Base-by-base conservation (phyloP, 1,139 yeast genomes). In the Yamadazyma triangularis region DNA sequence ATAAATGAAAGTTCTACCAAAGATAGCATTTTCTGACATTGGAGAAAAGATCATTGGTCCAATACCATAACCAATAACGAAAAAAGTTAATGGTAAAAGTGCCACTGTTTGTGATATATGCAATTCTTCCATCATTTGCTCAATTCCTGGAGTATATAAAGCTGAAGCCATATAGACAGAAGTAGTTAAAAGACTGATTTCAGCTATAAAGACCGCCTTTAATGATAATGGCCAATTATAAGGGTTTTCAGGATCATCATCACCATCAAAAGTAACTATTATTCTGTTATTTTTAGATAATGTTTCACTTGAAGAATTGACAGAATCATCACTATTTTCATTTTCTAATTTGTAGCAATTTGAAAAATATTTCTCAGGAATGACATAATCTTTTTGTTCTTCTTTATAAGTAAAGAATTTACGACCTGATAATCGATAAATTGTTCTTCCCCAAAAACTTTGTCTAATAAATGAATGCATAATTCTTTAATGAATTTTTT, bases 41-140 rank as follows among this genome's bases (percentile, higher is more conserved):
- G 82, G 81, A 2, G 77, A 62, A 32, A 73, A 64, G 1, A 74
- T 34, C 60, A 72, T 54, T 8, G 79, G 79, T 0, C 80, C 80
- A 19, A 70, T 28, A 16, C 78, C 80, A 41, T 72, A 74, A 2
- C 79, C 81, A 13, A 73, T 40, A 11, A 75, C 75, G 41, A 51
- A 55, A 31, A 51, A 26, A 3, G 58, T 38, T 22, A 55, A 53
- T 7, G 74, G 73, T 8, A 77, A 48, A 2, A 64, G 53, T 0
- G 76, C 73, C 3, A 58, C 61, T 10, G 62, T 66, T 28, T 55
- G 55, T n/a, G 67, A 51, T 2, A 71, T 57, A n/a, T 51, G 41
- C 35, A 73, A 71, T 15, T 69, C 64, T 13, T 51, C 51, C 47
- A 61, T 56, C 28, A 78, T 51, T 20, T 60, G 45, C 8, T 50